Conservation (phyloP, 306 rosid genomes). For the peach (Prunus persica) region DNA sequence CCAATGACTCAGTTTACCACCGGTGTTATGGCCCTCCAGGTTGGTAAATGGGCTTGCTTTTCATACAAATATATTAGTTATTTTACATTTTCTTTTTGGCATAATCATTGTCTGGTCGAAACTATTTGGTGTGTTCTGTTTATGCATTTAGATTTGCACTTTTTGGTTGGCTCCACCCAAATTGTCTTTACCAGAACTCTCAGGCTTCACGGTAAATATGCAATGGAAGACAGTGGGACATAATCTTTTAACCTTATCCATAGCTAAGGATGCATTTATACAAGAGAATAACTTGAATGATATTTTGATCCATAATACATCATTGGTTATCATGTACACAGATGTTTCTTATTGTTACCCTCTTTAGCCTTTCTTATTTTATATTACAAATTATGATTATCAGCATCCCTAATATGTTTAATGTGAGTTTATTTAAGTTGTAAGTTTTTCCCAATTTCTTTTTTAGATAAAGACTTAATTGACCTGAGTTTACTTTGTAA, state of each 20-base stretch:
- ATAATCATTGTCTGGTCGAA: background rate
- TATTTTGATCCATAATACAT: background rate
- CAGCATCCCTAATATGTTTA: background rate
- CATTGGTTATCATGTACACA: background rate
- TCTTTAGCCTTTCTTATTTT: background rate
- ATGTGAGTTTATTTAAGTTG: background rate
- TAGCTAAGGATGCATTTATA: background rate
- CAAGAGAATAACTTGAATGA: background rate
- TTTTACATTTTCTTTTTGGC: background rate
- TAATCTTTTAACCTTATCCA: background rate
- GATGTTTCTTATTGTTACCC: background rate
- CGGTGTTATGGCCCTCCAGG: constrained; percentile 99
- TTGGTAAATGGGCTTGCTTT: constrained; percentile 33
- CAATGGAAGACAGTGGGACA: background rate
- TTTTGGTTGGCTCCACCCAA: background rate
- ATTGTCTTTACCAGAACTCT: background rate
- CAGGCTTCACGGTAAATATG: background rate
- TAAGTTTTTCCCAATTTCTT: background rate
- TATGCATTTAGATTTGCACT: background rate
- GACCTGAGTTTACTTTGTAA: background rate
- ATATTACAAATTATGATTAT: background rate
- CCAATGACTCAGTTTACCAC: constrained; percentile 95
- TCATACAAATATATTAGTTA: background rate
- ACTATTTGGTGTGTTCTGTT: background rate
- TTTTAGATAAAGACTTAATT: background rate